Evolutionary conservation across 1,284 basidiomycete genomes (phyloP).

Genomic region (Cutaneotrichosporon sp.): DNA sequence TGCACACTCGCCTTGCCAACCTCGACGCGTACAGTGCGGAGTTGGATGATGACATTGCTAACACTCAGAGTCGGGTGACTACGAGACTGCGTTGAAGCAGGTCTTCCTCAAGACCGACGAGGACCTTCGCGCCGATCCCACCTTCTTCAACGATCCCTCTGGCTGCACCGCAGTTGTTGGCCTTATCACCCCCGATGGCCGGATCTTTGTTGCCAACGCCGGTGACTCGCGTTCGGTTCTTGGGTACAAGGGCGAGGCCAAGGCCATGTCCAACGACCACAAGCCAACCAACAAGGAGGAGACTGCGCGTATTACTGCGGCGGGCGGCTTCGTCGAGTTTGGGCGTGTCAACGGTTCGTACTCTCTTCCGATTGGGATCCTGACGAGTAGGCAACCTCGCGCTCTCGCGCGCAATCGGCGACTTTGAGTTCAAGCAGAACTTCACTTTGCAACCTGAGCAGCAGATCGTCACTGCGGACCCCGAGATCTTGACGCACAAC

Average conservation of each 20-base stretch:
- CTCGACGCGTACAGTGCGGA: conserved; percentile 68
- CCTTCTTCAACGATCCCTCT: conserved; percentile 86
- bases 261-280: conserved; percentile 91
- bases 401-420: conserved; percentile 90
- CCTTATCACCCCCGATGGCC: conserved; percentile 71
- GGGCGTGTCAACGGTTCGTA: conserved; percentile 90
- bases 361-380: not conserved
- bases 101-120: conserved; percentile 95
- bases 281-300: conserved; percentile 92
- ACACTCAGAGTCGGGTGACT: conserved; percentile 60
- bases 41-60: not conserved
- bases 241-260: conserved; percentile 77
- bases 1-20: conserved; percentile 75
- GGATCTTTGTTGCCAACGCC: conserved; percentile 87
- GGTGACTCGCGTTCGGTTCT: conserved; percentile 97
- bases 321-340: conserved; percentile 97
- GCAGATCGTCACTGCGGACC: conserved; percentile 95
- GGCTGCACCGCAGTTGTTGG: conserved; percentile 96
- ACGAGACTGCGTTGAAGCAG: conserved; percentile 76
- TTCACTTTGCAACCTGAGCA: conserved; percentile 75
- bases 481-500: conserved; percentile 82
- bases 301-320: conserved; percentile 79
- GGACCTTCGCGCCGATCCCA: conserved; percentile 83
- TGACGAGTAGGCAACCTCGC: conserved; percentile 80
- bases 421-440: conserved; percentile 99